Percentiles rank a stretch among this genome's conserved stretches.
Conservation (phyloP, 2,329 filamentous ascomycete genomes). For the Diplodia mutila region DNA sequence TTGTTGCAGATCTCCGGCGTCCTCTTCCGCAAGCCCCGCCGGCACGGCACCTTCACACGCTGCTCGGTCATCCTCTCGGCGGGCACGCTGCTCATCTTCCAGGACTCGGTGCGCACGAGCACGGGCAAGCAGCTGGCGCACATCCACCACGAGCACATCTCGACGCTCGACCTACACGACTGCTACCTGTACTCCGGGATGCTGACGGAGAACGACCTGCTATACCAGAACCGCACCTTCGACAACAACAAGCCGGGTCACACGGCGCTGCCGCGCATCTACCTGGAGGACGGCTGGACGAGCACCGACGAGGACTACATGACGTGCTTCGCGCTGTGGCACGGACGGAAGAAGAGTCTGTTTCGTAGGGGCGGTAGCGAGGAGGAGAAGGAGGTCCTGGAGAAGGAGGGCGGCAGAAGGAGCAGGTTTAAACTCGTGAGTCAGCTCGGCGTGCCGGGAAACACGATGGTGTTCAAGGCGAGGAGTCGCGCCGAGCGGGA, state of each 20-base stretch:
- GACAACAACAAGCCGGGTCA: slow-evolving; percentile 65
- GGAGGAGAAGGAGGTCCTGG: slow-evolving; percentile 27
- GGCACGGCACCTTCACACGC: slow-evolving; percentile 63
- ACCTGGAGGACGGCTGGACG: slow-evolving; percentile 64
- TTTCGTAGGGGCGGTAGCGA: slow-evolving; percentile 50
- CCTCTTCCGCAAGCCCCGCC: slow-evolving; percentile 66
- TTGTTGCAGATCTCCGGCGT: slow-evolving; percentile 56
- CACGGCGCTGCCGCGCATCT: slow-evolving; percentile 62
- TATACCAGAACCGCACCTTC: slow-evolving; percentile 68
- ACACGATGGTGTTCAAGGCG: slow-evolving; percentile 68
- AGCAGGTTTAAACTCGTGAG: slow-evolving; percentile 62
- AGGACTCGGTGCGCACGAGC: slow-evolving; percentile 59
- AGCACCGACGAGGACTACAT: slow-evolving; percentile 67
- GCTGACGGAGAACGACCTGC: slow-evolving; percentile 62
- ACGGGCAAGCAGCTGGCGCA: slow-evolving; percentile 61
- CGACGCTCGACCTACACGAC: slow-evolving; percentile 62
- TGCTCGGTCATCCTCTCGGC: slow-evolving; percentile 64
- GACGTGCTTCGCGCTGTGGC: slow-evolving; percentile 70
- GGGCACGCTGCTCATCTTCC: slow-evolving; percentile 66
- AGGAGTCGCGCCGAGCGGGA: slow-evolving; percentile 67
- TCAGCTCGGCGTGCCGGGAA: slow-evolving; percentile 62
- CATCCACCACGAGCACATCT: slow-evolving; percentile 65
- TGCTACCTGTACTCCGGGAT: slow-evolving; percentile 70
- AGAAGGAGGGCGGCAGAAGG: slow-evolving; percentile 27
- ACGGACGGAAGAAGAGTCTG: slow-evolving; percentile 60